Percentiles rank a stretch among this genome's conserved stretches.
phyloP scores from a whole-genome alignment of 805 yeast genomes.

The Spathaspora arborariae region DNA sequence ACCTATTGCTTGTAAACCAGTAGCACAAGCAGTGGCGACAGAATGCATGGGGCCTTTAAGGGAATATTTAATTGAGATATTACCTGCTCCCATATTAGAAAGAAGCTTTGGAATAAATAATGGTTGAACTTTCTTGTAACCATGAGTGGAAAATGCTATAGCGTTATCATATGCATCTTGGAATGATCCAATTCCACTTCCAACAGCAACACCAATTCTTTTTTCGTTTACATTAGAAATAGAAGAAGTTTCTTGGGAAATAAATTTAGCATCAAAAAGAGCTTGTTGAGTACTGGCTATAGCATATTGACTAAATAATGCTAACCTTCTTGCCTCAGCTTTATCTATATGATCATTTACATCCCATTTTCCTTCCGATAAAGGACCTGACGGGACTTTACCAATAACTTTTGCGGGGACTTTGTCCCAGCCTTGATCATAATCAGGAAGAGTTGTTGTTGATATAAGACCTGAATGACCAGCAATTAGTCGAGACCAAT shows the following conservation, averaged over 20 bases:
- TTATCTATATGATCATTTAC: conserved; percentile 46
- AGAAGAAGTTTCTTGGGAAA: conserved; percentile 24
- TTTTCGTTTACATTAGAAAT: conserved; percentile 7
- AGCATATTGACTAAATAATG: conserved; percentile 75
- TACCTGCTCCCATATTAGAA: conserved; percentile 93
- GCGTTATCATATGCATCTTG: conserved; percentile 67
- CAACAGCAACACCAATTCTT: conserved; percentile 74
- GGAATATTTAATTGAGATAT: conserved; percentile 74
- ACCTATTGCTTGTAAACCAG: conserved; percentile 91
- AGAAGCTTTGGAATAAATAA: conserved; percentile 79
- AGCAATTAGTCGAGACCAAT: conserved; percentile 53
- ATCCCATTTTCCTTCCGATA: conserved; percentile 48
- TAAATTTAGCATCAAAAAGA: conserved; percentile 54
- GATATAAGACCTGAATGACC: conserved; percentile 59
- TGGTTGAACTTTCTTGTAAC: conserved; percentile 74
- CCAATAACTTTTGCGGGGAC: conserved; percentile 79
- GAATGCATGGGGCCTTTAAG: conserved; percentile 84
- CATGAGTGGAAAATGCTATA: conserved; percentile 40
- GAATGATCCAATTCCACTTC: conserved; percentile 90
- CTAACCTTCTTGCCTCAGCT: conserved; percentile 56
- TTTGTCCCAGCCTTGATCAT: conserved; percentile 44
- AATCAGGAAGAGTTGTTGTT: conserved; percentile 38
- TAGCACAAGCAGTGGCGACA: conserved; percentile 93
- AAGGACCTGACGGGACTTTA: conserved; percentile 53
- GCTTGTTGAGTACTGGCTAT: conserved; percentile 78